Percentiles rank a stretch among this genome's conserved stretches.
phyloP scores from a whole-genome alignment of 164 flowering plant species.

The Nymphaea thermarum region DNA sequence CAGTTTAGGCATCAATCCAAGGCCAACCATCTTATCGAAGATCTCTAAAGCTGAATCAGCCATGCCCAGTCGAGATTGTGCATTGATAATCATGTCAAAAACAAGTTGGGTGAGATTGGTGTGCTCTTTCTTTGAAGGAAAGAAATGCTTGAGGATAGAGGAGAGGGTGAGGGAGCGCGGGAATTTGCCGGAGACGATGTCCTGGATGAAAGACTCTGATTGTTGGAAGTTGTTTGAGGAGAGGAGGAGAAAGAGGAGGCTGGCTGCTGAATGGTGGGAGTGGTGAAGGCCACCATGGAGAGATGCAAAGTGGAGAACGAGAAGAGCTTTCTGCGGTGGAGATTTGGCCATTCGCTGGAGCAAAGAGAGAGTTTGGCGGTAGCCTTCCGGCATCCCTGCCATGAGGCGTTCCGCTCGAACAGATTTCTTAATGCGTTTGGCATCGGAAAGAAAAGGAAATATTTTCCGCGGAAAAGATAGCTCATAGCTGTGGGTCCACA shows the following conservation, averaged over 20 bases:
- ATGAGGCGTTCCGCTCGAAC: too few species aligned
- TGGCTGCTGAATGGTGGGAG: slow-evolving; percentile 25
- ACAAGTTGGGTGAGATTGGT: slow-evolving; percentile 7
- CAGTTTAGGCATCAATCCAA: slow-evolving; percentile 24
- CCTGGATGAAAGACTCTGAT: slow-evolving; percentile 34
- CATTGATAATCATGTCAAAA: slow-evolving; percentile 28
- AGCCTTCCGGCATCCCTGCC: too few species aligned
- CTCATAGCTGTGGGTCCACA: too few species aligned
- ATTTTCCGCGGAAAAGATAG: too few species aligned
- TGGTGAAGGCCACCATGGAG: slow-evolving; percentile 22
- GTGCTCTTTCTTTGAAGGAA: slow-evolving; percentile 10
- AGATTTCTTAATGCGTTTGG: too few species aligned
- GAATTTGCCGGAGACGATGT: slow-evolving; percentile 24
- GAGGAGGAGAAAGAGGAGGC: slow-evolving; percentile 30
- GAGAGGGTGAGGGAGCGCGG: slow-evolving; percentile 21
- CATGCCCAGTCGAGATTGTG: slow-evolving; percentile 24
- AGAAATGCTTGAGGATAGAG: slow-evolving; percentile 23
- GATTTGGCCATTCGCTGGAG: slow-evolving; percentile 39
- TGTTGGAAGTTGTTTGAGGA: slow-evolving; percentile 22
- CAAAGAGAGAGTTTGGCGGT: slow-evolving; percentile 10
- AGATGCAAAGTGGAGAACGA: slow-evolving; percentile 36
- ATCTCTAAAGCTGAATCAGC: slow-evolving; percentile 25
- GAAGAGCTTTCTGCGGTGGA: slow-evolving; percentile 44
- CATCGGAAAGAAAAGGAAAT: too few species aligned
- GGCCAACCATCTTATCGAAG: slow-evolving; percentile 30